Base-by-base conservation (phyloP, 1,139 yeast genomes). In the Blastobotrys raffinosifermentans region DNA sequence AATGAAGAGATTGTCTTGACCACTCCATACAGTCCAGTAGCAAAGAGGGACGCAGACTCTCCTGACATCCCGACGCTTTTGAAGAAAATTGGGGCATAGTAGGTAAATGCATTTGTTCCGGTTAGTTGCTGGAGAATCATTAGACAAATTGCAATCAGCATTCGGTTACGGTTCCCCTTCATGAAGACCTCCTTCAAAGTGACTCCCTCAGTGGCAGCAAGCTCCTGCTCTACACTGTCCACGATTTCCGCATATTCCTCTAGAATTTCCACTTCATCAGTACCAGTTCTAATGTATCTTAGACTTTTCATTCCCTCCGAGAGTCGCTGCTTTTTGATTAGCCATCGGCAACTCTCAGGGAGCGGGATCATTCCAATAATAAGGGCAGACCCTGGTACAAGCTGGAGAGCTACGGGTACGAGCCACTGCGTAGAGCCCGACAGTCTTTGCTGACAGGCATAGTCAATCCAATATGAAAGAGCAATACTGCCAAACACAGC, bases 401-500 rank as follows among this genome's bases (percentile, higher is more conserved):
- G 59, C 54, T 74, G 78, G 10, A 73, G 35, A 6, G 47, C 51
- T 3, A 48, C 46, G n/a, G 52, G 52, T 14, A 48, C 40, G 10
- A 46, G 22, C 47, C 48, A 48, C 27, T 48, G 51, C 11, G 37
- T 32, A 6, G 43, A 22, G 9, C 41, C 38, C 4, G 39, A 20
- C 10, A 42, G 36, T n/a, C 37, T 40, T 34, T 38, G 33, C 18
- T 35, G 37, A 55, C 59, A 31, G 52, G 45, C 67, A 57, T 56
- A 47, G 34, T 49, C 51, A 31, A 54, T 49, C 55, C 58, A 54
- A 41, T 50, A 54, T 7, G 55, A 52, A n/a, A 53, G 39, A 8
- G 49, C 43, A 25, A 78, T 76, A 44, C 84, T 83, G 40, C 75
- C 58, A 14, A 84, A 76, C 44, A 76, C 70, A 16, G 73, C 49